Conservation (phyloP, 140 eudicot species). For the Cichorium intybus region DNA sequence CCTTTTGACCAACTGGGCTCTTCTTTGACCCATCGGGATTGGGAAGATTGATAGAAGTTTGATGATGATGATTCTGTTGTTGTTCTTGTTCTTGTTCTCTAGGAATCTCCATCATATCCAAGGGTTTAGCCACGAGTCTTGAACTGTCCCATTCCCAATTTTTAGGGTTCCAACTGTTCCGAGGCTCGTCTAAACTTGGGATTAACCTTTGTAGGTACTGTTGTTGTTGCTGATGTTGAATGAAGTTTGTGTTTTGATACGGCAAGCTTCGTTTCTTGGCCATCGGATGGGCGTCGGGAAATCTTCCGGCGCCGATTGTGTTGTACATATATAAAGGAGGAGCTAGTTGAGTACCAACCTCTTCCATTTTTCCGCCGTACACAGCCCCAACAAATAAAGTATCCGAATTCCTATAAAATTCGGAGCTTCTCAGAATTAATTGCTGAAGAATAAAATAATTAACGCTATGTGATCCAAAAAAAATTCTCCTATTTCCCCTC, state of each 20-base stretch:
- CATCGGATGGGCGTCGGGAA: conserved; percentile 43
- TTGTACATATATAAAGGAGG: conserved; percentile 56
- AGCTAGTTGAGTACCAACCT: conserved; percentile 70
- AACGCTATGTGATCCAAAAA: conserved; percentile 23
- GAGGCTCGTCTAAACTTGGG: conserved; percentile 33
- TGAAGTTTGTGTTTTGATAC: conserved; percentile 35
- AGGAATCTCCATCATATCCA: conserved; percentile 41
- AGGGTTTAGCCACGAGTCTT: conserved; percentile 76
- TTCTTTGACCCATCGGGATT: conserved; percentile 29
- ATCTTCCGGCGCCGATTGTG: conserved; percentile 38
- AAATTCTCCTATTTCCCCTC: neutral
- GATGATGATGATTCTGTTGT: conserved; percentile 12
- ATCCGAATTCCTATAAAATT: conserved; percentile 23
- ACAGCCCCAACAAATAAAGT: conserved; percentile 10
- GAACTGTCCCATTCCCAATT: conserved; percentile 91
- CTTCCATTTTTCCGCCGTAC: conserved; percentile 55
- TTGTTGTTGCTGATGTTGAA: conserved; percentile 40
- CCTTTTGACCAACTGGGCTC: conserved; percentile 22
- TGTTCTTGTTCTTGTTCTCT: conserved; percentile 15
- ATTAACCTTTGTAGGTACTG: conserved; percentile 32
- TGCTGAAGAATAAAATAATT: neutral
- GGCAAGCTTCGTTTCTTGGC: conserved; percentile 72
- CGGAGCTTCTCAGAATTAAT: conserved; percentile 17
- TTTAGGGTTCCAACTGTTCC: conserved; percentile 64
- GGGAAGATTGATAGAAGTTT: conserved; percentile 1